These are phyloP conservation scores for Pichia deserticola DNA, from an alignment of 805 yeast species.

Conservation along the genomic window DNA sequence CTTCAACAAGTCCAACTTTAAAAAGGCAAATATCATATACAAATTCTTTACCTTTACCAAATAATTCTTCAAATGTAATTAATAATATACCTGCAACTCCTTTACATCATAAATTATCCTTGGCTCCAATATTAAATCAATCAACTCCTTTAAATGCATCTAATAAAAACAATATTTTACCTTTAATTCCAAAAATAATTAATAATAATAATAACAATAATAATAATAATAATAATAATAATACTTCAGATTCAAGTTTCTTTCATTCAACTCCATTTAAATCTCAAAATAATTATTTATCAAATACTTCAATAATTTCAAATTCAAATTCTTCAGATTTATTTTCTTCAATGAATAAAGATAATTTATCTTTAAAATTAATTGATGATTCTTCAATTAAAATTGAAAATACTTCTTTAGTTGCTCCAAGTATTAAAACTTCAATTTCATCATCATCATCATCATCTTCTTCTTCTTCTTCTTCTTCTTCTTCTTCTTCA, in stretches of 20 bases:
- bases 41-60: neutral
- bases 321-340: neutral
- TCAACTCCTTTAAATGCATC: conserved; percentile 14
- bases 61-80: neutral
- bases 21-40: neutral
- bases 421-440: too few relatives aligned
- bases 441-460: neutral
- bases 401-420: too few relatives aligned
- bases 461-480: neutral
- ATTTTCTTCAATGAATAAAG: neutral
- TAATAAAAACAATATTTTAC: neutral
- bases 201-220: conserved; percentile 11
- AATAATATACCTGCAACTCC: conserved; percentile 16
- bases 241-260: conserved; percentile 4
- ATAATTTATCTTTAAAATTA: neutral
- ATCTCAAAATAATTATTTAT: neutral
- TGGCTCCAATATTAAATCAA: conserved; percentile 17
- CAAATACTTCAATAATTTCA: neutral
- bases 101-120: conserved; percentile 14
- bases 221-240: neutral
- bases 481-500: neutral
- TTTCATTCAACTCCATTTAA: conserved; percentile 6
- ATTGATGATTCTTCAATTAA: neutral
- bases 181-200: neutral
- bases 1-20: conserved; percentile 3